Evolutionary conservation across 371 early-diverging fungal genomes (phyloP), one percentile per base, ranked within the genome.

Genomic region (Actinomucor elegans): DNA sequence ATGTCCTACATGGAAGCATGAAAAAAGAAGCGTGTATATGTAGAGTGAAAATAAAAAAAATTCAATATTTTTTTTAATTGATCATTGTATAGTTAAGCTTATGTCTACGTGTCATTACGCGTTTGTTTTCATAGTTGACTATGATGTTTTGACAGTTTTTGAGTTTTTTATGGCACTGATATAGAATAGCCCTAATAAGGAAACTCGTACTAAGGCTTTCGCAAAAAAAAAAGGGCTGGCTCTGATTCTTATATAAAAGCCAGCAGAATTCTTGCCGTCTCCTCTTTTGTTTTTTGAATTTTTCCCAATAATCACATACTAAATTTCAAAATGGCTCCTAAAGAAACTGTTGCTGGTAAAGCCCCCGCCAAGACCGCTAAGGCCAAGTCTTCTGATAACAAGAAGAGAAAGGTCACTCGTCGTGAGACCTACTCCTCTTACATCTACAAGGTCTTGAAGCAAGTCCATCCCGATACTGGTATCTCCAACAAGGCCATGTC

Each of bases 401-500:
- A 89, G 84, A 77, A 76, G 59, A 79, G 74, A 53, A 79, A 78
- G 67, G 61, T 72, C 52, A 55, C 69, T 64, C 86, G 94, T 66
- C 89, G 88, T 70, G 94, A 96, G 75, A 92, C 94, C 63, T 95
- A 92, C 88, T 86, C 91, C 44, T 84, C 93, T 71, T 95, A 93
- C 86, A 94, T 95, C 81, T 94, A 93, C 88, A 92, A 92, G 84
- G 97, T 97, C 59, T 79, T 97, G 72, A 92, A 92, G 82, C 97
- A 97, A 77, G 95, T 95, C 53, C 96, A 97, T 85, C 95, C 96
- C 60, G 96, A 97, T 66, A 92, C 92, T 55, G 95, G 96, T 81
- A 94, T 97, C 83, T 94, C 94, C 80, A 94, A 93, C 93, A 94
- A 94, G 88, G 95, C 95, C 84, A 97, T 97, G 97, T 89, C 91